Evolutionary conservation across 2,329 filamentous ascomycete species (phyloP).

Genomic region (Penicillium crustosum): DNA sequence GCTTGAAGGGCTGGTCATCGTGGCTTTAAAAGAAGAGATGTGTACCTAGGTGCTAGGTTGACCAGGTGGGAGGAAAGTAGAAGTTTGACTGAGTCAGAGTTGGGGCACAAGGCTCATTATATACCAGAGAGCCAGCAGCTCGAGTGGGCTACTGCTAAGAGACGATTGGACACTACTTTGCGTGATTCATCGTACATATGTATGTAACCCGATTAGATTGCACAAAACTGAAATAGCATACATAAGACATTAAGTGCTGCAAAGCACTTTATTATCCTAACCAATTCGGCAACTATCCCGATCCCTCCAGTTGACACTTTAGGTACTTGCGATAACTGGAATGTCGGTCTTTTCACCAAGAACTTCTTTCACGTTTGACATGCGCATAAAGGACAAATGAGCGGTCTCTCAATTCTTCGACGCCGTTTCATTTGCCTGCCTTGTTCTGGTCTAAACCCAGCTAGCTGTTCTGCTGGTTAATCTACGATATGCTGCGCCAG

Average conservation of each 20-base stretch:
- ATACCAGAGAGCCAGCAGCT: not conserved
- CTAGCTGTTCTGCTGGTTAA: too few species aligned
- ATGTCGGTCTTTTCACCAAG: too few species aligned
- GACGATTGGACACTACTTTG: not conserved
- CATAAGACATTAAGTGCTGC: not conserved
- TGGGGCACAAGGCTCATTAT: not conserved
- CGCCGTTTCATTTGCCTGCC: too few species aligned
- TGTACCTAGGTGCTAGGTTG: not conserved
- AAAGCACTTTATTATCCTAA: too few species aligned
- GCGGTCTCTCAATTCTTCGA: too few species aligned
- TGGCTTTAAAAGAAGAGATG: not conserved
- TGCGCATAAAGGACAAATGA: too few species aligned
- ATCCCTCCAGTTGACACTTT: too few species aligned
- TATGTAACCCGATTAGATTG: not conserved
- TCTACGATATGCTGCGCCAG: too few species aligned
- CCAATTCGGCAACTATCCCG: too few species aligned
- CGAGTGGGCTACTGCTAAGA: not conserved
- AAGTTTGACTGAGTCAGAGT: not conserved
- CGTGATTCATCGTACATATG: not conserved
- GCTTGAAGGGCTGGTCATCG: not conserved
- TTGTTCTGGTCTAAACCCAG: too few species aligned
- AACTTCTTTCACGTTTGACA: too few species aligned
- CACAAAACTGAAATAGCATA: not conserved
- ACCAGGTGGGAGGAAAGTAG: not conserved
- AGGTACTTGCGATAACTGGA: too few species aligned